Evolutionary conservation across 1,284 basidiomycete genomes (phyloP), one percentile per base, ranked within the genome.

Genomic region (Ustilago lituana): DNA sequence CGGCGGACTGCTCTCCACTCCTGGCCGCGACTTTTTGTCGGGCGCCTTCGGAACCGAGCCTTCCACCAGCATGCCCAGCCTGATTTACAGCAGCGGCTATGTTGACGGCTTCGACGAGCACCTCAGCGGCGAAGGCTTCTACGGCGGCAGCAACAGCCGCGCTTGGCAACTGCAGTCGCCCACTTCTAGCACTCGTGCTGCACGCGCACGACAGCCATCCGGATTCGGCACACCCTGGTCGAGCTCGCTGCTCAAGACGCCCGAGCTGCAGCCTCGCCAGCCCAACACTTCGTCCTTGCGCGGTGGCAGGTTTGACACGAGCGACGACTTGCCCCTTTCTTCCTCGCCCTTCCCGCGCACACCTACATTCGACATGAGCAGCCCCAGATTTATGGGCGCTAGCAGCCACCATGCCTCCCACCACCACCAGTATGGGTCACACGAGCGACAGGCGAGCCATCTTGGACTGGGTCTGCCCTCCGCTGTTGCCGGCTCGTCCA

Each of bases 331-430:
- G 32, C 65, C 62, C 22, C 68, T 61, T 14, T 67, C 68, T 35
- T 67, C 72, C 2, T 72, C 69, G 29, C 72, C 72, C 1, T 74
- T 74, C 60, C 72, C 72, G 22, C 44, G 64, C 17, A 74, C 72
- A 12, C 72, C 72, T 26, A 74, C 72, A 14, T 68, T 72, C 26
- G 68, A 72, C 48, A 49, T 55, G 53, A 49, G 55, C 62, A 70
- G 68, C 48, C 68, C 68, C 20, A 48, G 68, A 4, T 66, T 61
- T 46, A 22, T 60, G 32, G 39, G 27, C 27, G 7, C 27, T 12
- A 29, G 27, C 27, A 29, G 27, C 27, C 27, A 29, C 27, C 27
- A 29, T 29, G 27, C 7, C 27, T 7, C 23, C 15, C 53, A 57
- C 14, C 51, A 45, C 29, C 53, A 52, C 22, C 40, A 46, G 24